Evolutionary conservation across 2,329 filamentous ascomycete genomes (phyloP).

Genomic region (Xylariomycetidae sp.): DNA sequence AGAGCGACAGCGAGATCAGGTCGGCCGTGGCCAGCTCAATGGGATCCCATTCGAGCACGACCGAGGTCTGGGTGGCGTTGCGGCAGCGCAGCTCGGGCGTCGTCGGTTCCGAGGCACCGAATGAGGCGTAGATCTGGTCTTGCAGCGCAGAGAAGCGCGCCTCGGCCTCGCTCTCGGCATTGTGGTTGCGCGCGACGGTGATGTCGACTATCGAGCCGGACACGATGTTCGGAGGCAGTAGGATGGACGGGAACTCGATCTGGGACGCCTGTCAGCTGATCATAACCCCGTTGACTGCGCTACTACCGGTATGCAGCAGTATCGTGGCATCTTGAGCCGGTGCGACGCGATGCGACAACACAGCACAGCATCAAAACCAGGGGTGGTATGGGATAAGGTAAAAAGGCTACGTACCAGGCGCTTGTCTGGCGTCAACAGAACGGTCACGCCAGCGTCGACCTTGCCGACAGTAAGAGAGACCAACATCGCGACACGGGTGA

Average conservation of each 20-base stretch:
- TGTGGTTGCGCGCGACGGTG: conserved; percentile 79
- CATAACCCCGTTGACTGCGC: background rate
- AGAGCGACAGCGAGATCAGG: conserved; percentile 81
- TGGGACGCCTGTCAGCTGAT: conserved; percentile 35
- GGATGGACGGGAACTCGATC: conserved; percentile 98
- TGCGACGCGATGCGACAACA: conserved; percentile 14
- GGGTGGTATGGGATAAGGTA: conserved; percentile 1
- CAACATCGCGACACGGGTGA: no score
- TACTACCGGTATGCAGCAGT: conserved; percentile 16
- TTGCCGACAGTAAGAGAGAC: conserved; percentile 98
- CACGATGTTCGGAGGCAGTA: conserved; percentile 89
- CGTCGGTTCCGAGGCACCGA: conserved; percentile 72
- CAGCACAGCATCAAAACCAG: background rate
- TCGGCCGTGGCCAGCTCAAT: conserved; percentile 89
- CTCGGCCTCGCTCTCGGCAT: conserved; percentile 69
- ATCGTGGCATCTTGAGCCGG: conserved; percentile 3
- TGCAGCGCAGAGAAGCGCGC: conserved; percentile 79
- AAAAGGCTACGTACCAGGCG: conserved; percentile 62
- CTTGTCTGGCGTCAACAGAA: conserved; percentile 94
- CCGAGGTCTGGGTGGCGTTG: conserved; percentile 97
- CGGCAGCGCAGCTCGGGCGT: conserved; percentile 80
- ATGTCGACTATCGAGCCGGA: conserved; percentile 98
- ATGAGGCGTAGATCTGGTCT: conserved; percentile 77
- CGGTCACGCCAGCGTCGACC: conserved; percentile 96
- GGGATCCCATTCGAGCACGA: conserved; percentile 97